Evolutionary conservation across 805 yeast genomes (phyloP).

Genomic region (Cyberlindnera petersonii): DNA sequence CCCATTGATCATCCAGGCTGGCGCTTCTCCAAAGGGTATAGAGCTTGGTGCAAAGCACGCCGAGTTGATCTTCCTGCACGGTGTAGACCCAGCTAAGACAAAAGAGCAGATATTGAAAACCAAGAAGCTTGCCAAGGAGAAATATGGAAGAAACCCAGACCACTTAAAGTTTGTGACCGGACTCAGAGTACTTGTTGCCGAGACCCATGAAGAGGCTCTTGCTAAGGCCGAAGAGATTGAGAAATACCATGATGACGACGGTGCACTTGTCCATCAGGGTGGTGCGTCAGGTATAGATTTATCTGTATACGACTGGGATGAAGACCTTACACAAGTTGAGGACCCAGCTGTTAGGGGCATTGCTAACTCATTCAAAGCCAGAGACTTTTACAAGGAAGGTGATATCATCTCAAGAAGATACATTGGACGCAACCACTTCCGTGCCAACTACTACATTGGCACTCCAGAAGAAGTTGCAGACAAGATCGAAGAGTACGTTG

Average conservation of each 20-base stretch:
- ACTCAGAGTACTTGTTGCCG: slow-evolving; percentile 35
- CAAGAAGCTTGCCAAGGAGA: slow-evolving; percentile 33
- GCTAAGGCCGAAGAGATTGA: slow-evolving; percentile 33
- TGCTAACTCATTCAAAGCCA: slow-evolving; percentile 26
- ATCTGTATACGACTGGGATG: slow-evolving; percentile 41
- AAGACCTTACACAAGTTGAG: slow-evolving; percentile 35
- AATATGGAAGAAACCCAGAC: slow-evolving; percentile 36
- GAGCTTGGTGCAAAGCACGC: slow-evolving; percentile 43
- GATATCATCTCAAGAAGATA: slow-evolving; percentile 30
- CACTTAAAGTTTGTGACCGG: slow-evolving; percentile 38
- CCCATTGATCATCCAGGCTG: slow-evolving; percentile 44
- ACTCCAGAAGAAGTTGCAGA: slow-evolving; percentile 39
- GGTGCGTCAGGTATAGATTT: slow-evolving; percentile 44
- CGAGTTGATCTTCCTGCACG: slow-evolving; percentile 38
- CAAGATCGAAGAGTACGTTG: slow-evolving; percentile 38
- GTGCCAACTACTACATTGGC: slow-evolving; percentile 28
- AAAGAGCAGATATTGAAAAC: slow-evolving; percentile 31
- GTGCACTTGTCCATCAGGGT: slow-evolving; percentile 42
- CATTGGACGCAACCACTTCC: slow-evolving; percentile 25
- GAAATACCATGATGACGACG: slow-evolving; percentile 36
- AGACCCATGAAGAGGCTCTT: slow-evolving; percentile 40
- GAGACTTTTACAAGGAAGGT: slow-evolving; percentile 19
- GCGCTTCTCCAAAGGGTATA: slow-evolving; percentile 40
- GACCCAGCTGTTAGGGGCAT: slow-evolving; percentile 32
- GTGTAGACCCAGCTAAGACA: slow-evolving; percentile 32